phyloP scores from a whole-genome alignment of 352 stramenopile species.

The Globisporangium sylvaticum region DNA sequence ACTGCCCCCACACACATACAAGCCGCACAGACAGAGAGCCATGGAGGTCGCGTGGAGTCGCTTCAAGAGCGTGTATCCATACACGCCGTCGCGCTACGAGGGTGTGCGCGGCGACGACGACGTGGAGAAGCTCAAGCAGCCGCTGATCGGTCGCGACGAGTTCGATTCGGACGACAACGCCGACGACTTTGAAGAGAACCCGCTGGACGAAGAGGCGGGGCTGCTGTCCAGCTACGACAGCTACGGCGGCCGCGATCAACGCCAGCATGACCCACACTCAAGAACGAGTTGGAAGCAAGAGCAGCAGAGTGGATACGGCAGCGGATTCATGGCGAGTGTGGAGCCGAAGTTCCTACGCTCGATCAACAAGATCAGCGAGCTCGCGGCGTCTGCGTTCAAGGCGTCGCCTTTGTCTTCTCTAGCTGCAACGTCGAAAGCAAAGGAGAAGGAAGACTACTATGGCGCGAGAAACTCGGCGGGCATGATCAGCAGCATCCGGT shows the following conservation, averaged over 20 bases:
- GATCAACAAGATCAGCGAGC: constrained; percentile 9
- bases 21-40: background rate
- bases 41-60: constrained; percentile 16
- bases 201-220: constrained; percentile 14
- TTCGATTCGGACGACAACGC: constrained; percentile 7
- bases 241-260: background rate
- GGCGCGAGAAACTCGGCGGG: background rate
- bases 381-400: constrained; percentile 11
- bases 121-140: constrained; percentile 32
- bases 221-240: background rate
- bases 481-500: constrained; percentile 14
- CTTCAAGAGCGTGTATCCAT: constrained; percentile 22
- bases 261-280: background rate
- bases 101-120: constrained; percentile 25
- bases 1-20: no score
- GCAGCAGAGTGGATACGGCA: background rate
- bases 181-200: constrained; percentile 14
- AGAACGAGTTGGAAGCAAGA: background rate
- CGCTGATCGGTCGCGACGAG: constrained; percentile 28
- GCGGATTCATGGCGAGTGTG: constrained; percentile 15
- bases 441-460: constrained; percentile 2
- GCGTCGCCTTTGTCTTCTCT: constrained; percentile 8
- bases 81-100: constrained; percentile 21
- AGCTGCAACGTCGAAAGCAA: background rate
- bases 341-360: constrained; percentile 27